Conservation (phyloP, 208 protist genomes). For the Leishmania gerbilli region DNA sequence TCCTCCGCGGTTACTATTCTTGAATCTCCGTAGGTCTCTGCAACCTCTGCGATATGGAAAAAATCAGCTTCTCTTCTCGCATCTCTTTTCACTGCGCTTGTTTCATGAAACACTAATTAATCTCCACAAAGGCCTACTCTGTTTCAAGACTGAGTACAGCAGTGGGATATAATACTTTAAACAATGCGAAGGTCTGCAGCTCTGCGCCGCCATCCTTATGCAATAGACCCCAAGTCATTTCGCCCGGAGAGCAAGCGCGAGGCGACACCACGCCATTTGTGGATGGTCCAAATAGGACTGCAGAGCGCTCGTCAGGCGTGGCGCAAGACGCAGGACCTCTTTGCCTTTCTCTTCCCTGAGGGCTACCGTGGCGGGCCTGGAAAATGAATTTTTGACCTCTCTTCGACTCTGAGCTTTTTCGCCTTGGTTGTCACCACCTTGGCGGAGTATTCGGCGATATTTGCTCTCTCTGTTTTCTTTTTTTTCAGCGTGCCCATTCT, state of each 20-base stretch:
- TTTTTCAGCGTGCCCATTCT: neutral
- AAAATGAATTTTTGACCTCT: conserved; percentile 15
- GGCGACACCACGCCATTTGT: conserved; percentile 24
- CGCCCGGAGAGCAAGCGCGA: conserved; percentile 21
- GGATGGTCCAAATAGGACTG: conserved; percentile 11
- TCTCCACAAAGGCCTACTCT: neutral
- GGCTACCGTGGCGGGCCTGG: conserved; percentile 38
- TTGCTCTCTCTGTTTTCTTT: neutral
- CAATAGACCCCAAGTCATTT: conserved; percentile 44
- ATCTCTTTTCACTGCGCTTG: neutral
- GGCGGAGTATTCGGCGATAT: neutral
- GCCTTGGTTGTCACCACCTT: neutral
- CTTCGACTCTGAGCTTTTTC: neutral
- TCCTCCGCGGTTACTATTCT: neutral
- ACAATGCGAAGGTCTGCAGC: neutral
- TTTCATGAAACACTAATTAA: neutral
- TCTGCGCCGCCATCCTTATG: conserved; percentile 47
- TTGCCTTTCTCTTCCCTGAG: conserved; percentile 38
- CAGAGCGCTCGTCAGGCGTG: conserved; percentile 32
- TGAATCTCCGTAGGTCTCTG: neutral
- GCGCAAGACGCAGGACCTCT: conserved; percentile 34
- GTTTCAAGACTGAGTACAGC: neutral
- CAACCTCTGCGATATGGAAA: neutral
- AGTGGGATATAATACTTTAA: too few species aligned
- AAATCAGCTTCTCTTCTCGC: neutral